These are phyloP conservation scores for Yamadazyma membranifaciens DNA, from an alignment of 1,139 yeast species.

Conservation along the genomic window DNA sequence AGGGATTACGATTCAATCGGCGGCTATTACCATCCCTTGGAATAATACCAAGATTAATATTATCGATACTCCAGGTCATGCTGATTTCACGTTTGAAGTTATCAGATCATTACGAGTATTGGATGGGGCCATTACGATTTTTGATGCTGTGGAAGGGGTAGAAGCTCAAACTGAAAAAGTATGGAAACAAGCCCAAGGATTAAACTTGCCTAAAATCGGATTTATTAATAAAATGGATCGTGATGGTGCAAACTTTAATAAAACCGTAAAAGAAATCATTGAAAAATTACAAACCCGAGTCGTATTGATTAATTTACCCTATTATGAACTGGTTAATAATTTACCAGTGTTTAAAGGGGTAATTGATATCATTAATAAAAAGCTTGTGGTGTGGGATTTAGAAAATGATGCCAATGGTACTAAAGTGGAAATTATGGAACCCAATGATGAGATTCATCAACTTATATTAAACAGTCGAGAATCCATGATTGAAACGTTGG, in stretches of 20 bases:
- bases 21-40: conserved; percentile 94
- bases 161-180: conserved; percentile 98
- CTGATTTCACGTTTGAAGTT: conserved; percentile 95
- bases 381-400: conserved; percentile 61
- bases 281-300: conserved; percentile 72
- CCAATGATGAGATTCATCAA: conserved; percentile 33
- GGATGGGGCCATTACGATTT: conserved; percentile 89
- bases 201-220: conserved; percentile 70
- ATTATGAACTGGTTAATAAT: conserved; percentile 42
- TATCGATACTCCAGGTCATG: conserved; percentile 98
- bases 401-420: conserved; percentile 51
- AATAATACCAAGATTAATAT: conserved; percentile 70
- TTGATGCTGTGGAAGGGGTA: conserved; percentile 97
- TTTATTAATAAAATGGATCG: conserved; percentile 96
- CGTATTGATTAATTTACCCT: conserved; percentile 77
- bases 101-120: conserved; percentile 82
- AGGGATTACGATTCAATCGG: conserved; percentile 95
- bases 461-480: conserved; percentile 62
- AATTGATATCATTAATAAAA: conserved; percentile 71
- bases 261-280: conserved; percentile 86
- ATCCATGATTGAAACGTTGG: conserved; percentile 76
- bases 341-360: conserved; percentile 71
- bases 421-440: conserved; percentile 45
- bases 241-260: conserved; percentile 89
- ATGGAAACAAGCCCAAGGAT: conserved; percentile 79